phyloP scores from a whole-genome alignment of 2,329 filamentous ascomycete genomes.

The Emergomyces africanus region DNA sequence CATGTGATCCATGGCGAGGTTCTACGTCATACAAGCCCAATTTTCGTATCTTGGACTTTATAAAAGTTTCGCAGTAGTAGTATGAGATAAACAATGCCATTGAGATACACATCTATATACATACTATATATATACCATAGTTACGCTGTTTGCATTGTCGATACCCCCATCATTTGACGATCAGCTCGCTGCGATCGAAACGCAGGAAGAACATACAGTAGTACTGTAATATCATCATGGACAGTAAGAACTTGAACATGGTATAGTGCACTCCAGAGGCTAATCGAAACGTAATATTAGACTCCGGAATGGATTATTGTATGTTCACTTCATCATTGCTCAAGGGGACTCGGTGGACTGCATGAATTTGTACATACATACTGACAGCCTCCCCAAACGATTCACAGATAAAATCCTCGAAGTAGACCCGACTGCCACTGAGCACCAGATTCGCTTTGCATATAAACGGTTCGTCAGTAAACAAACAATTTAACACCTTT shows the following conservation, averaged over 20 bases:
- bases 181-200: too few relatives aligned
- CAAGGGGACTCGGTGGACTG: neutral
- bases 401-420: constrained; percentile 58
- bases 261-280: neutral
- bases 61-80: too few relatives aligned
- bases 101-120: neutral
- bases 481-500: too few relatives aligned
- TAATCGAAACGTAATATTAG: constrained; percentile 6
- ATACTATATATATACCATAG: too few relatives aligned
- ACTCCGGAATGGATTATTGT: constrained; percentile 48
- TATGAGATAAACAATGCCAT: neutral
- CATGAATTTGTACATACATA: neutral
- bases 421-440: constrained; percentile 58
- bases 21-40: neutral
- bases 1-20: neutral
- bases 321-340: constrained; percentile 16
- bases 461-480: constrained; percentile 63
- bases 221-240: neutral
- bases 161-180: too few relatives aligned
- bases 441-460: constrained; percentile 77
- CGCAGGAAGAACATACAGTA: neutral
- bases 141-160: too few relatives aligned
- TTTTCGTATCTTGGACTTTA: too few relatives aligned
- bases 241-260: neutral
- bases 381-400: neutral